A percentile compares a stretch with the other conserved stretches of the same genome.
These are phyloP conservation scores for Pythium coloratum DNA, from an alignment of 352 stramenopile genomes.

Conservation along the genomic window DNA sequence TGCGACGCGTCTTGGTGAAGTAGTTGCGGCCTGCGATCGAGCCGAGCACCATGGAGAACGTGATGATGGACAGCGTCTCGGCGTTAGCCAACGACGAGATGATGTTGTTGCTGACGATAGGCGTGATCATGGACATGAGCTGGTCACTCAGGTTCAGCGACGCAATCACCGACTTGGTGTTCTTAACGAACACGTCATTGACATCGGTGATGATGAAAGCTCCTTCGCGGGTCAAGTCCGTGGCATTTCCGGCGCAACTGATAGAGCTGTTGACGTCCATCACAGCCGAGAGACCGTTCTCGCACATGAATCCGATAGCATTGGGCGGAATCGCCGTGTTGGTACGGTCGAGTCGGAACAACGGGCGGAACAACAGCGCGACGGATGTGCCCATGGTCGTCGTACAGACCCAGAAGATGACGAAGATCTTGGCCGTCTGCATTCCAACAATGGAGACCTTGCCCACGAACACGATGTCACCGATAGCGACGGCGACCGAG, in stretches of 20 bases:
- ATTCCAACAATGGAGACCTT: constrained; percentile 68
- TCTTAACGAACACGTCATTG: constrained; percentile 43
- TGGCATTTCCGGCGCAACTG: no score
- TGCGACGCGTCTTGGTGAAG: constrained; percentile 52
- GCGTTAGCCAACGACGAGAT: constrained; percentile 44
- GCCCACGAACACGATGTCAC: constrained; percentile 73
- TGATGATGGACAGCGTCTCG: constrained; percentile 62
- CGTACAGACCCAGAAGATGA: constrained; percentile 51
- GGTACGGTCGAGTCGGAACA: constrained; percentile 40
- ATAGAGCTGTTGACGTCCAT: no score
- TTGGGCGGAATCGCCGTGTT: constrained; percentile 24
- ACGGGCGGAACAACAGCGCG: constrained; percentile 51
- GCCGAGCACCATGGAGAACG: constrained; percentile 69
- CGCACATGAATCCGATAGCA: constrained; percentile 48
- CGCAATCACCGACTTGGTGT: constrained; percentile 36
- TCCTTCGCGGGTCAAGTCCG: no score
- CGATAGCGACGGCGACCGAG: constrained; percentile 69
- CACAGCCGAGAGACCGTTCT: no score
- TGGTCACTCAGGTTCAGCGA: constrained; percentile 60
- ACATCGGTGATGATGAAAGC: constrained; percentile 50
- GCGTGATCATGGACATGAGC: constrained; percentile 54
- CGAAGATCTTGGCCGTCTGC: constrained; percentile 67
- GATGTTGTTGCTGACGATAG: constrained; percentile 70
- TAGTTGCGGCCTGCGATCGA: constrained; percentile 56
- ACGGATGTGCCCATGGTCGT: constrained; percentile 51